Evolutionary conservation across 2,329 filamentous ascomycete genomes (phyloP), one percentile per base, ranked within the genome.

Genomic region (Chaetomium sp.): DNA sequence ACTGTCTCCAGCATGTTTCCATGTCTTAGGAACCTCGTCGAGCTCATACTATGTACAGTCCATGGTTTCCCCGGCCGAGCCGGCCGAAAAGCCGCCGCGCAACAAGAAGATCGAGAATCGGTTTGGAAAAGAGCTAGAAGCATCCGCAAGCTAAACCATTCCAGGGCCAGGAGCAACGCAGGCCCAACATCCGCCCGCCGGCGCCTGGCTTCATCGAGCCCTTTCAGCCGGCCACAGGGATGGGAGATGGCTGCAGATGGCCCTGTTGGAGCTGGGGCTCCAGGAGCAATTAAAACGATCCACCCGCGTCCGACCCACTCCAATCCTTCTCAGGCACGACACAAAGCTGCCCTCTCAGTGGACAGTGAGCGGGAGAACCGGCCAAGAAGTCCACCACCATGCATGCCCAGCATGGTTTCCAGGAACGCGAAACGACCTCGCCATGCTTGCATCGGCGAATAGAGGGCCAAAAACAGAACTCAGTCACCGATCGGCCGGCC

Each of bases 401-500:
- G 51, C 50, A 50, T 12, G 14, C 36, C 46, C 32, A 37, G 41
- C 35, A 46, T 45, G 54, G 27, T 33, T 52, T 42, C 44, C 42
- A 48, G 50, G 46, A 48, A 55, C 49, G 33, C 49, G 42, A 57
- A 51, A 59, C 51, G 46, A 52, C 34, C 51, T 59, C 41, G 32
- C 51, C 41, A 52, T 52, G 48, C 52, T 27, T 38, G 33, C 42
- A 53, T 33, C 19, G 48, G 40, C 48, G 48, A 47, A 49, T 55
- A 6, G 33, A 36, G 47, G 12, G 49, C 55, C 52, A 44, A 57
- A 59, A 55, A 53, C 53, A 57, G 55, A 47, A 52, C 37, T 37
- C 48, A 8, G 45, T 14, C 35, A 8, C 45, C 36, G 43, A 43
- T 44, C 19, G 33, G 43, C 34, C 27, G 34, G 43, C 42, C 43